A percentile compares a stretch with the other conserved stretches of the same genome.
Evolutionary conservation across 164 flowering plant genomes (phyloP).

Genomic region (Dillenia suffruticosa): DNA sequence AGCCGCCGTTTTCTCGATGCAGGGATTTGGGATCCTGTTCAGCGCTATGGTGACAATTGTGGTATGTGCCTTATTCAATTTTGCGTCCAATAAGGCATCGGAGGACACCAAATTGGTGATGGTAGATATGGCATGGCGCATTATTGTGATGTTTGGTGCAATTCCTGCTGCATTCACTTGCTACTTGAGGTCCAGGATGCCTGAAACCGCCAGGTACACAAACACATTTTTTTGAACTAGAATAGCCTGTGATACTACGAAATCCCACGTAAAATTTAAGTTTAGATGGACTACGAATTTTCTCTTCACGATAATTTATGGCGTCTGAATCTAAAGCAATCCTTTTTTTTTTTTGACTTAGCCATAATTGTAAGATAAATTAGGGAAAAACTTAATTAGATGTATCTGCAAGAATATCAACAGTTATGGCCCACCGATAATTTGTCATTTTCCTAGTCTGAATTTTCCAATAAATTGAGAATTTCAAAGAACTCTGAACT

Average conservation of each 20-base stretch:
- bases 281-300: no score
- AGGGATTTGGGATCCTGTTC: constrained; percentile 58
- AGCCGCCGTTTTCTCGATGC: constrained; percentile 44
- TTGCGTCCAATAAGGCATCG: not conserved
- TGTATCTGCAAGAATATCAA: no score
- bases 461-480: no score
- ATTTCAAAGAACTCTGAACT: no score
- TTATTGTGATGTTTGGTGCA: constrained; percentile 35
- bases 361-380: no score
- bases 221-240: not conserved
- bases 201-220: constrained; percentile 65
- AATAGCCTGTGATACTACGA: no score
- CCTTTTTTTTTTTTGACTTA: no score
- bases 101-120: constrained; percentile 8
- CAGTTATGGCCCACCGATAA: no score
- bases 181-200: constrained; percentile 73
- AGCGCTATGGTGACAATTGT: constrained; percentile 49
- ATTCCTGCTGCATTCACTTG: constrained; percentile 22
- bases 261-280: not conserved
- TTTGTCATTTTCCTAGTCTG: no score
- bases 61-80: constrained; percentile 24
- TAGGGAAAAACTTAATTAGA: no score
- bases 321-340: no score
- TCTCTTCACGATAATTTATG: no score
- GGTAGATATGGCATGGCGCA: constrained; percentile 43